Conservation (phyloP, 1,284 basidiomycete genomes). For the Farysia itapuensis region DNA sequence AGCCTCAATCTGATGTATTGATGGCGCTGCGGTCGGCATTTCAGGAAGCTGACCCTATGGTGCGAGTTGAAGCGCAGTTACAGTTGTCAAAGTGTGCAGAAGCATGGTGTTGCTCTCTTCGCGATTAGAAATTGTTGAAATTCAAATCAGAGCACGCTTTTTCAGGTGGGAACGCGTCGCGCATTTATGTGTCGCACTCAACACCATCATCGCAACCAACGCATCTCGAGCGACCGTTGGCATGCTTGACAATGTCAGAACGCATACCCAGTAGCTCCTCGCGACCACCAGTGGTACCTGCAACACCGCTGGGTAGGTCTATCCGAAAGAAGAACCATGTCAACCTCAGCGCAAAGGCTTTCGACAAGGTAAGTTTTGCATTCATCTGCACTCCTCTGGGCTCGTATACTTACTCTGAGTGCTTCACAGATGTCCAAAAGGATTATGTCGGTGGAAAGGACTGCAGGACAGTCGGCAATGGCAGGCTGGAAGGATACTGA, state of each 20-base stretch:
- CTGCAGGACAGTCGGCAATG: slow-evolving; percentile 20
- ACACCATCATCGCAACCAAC: too few relatives aligned
- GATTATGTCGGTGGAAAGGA: slow-evolving; percentile 28
- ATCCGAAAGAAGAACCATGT: slow-evolving; percentile 38
- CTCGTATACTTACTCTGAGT: neutral
- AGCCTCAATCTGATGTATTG: neutral
- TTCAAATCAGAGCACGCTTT: too few relatives aligned
- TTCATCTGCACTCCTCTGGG: neutral
- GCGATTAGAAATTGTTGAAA: too few relatives aligned
- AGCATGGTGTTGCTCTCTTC: too few relatives aligned
- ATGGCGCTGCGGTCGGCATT: too few relatives aligned
- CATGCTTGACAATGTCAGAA: too few relatives aligned
- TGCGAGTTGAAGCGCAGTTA: too few relatives aligned
- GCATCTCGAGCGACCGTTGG: slow-evolving; percentile 25
- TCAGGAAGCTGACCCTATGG: too few relatives aligned
- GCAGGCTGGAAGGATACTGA: slow-evolving; percentile 13
- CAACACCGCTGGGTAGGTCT: slow-evolving; percentile 30
- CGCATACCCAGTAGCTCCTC: too few relatives aligned
- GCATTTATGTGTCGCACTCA: too few relatives aligned
- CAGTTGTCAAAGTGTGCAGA: too few relatives aligned
- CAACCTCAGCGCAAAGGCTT: slow-evolving; percentile 48
- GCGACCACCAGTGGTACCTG: slow-evolving; percentile 28
- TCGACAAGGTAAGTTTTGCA: slow-evolving; percentile 29
- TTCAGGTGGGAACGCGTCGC: too few relatives aligned
- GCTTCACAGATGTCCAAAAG: slow-evolving; percentile 32